Evolutionary conservation across 768 basidiomycete genomes (phyloP), one percentile per base, ranked within the genome.

Genomic region (Auricularia heimuer): DNA sequence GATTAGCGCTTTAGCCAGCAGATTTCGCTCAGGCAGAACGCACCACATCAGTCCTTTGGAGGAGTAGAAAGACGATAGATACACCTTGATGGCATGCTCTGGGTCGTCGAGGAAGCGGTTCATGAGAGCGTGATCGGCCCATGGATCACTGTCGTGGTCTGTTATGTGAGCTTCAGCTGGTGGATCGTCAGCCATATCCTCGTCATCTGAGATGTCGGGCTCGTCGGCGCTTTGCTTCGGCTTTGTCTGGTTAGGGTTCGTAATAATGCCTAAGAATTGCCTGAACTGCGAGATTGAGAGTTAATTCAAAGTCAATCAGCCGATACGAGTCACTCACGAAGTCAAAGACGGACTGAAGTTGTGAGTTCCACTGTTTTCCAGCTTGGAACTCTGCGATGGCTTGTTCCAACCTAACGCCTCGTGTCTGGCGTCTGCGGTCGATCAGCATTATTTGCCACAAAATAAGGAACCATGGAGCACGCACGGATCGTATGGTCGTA

Each of bases 41-140:
- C 66, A 89, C 89, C 86, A 90, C 64, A 85, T 80, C 60, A 89
- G 78, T 33, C 90, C 90, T 65, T 84, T 83, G 63, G 84, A 81
- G 42, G 83, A 79, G 75, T 85, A 86, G 68, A 84, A 82, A 3
- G 87, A 87, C 0, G 88, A 87, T 66, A 92, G 76, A 73, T 90
- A 92, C 21, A 89, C 78, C 64, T 78, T 83, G 63, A 87, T 74
- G 36, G 77, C 73, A 8, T 71, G 73, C 68, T 85, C 87, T 0
- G 90, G 88, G 64, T 89, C 79, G 45, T 80, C 74, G 65, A 92
- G 74, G 72, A 92, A 92, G 3, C 73, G 67, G 0, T 77, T 69
- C 63, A 85, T 74, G 39, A 42, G 39, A 8, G 7, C 33, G n/a
- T n/a, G 54, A 54, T 51, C 24, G 24, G 34, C 24, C 37, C 18